Evolutionary conservation across 805 yeast genomes (phyloP), one percentile per base, ranked within the genome.

Genomic region (Ogataea chonburiensis): DNA sequence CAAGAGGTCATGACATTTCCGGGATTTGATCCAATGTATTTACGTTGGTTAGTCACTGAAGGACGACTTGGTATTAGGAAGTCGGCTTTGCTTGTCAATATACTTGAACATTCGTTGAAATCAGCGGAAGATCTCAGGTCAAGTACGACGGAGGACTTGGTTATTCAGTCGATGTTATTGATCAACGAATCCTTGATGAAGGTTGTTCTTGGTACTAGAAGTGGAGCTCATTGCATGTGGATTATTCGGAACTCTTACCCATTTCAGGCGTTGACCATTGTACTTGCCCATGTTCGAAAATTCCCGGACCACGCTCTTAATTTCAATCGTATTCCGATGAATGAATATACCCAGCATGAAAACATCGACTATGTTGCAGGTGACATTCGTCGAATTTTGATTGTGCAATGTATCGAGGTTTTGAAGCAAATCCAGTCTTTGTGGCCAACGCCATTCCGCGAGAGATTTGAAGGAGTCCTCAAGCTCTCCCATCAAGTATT

Each of bases 201-300:
- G 27, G 43, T 50, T 5, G 24, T 28, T 5, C 30, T 50, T 4
- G 55, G 51, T 4, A 7, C 38, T n/a, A n/a, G 27, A 20, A 36
- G 38, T 20, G n/a, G 28, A n/a, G 16, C 26, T 7, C 24, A 36
- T 9, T 28, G 44, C 2, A 19, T 52, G 20, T 52, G 56, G 56
- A 42, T 44, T 28, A 42, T 46, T 17, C 31, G 56, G 13, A 49
- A 38, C 26, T 38, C 53, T 11, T 46, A 50, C 13, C 55, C 56
- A 5, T 50, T 52, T 26, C 55, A 52, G 16, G 53, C 55, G 6
- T 40, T 52, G 46, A 48, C 37, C 11, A 42, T 52, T n/a, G 43
- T 50, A 1, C 28, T 52, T 9, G 39, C 45, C 10, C 55, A 52
- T 30, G 17, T 50, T 5, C 41, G 40, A 13, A 38, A 35, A 18